These are phyloP conservation scores for Citrus mangshanensis DNA, from an alignment of 345 rosid species.

Conservation along the genomic window DNA sequence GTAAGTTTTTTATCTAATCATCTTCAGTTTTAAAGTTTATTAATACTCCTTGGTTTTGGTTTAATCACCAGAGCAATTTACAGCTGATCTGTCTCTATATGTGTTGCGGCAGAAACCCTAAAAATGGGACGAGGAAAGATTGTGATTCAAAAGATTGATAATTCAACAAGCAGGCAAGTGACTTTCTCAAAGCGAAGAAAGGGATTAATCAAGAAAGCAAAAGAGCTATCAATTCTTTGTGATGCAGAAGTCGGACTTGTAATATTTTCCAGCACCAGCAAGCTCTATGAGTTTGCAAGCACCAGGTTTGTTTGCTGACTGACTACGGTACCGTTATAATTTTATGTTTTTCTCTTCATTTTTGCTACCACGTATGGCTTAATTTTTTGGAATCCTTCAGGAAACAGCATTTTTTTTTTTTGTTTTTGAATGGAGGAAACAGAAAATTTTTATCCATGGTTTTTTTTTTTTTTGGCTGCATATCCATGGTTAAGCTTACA, in stretches of 20 bases:
- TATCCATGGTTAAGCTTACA: background rate
- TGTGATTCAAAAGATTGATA: slow-evolving; percentile 42
- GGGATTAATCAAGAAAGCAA: slow-evolving; percentile 46
- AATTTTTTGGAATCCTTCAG: background rate
- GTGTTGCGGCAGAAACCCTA: slow-evolving; percentile 34
- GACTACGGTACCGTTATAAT: background rate
- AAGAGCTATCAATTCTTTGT: slow-evolving; percentile 43
- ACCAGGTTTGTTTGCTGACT: slow-evolving; percentile 30
- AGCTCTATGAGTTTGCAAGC: slow-evolving; percentile 42
- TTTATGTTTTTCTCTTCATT: background rate
- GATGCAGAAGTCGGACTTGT: slow-evolving; percentile 46
- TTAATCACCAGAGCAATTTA: background rate
- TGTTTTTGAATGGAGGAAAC: too few species aligned
- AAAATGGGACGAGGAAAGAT: slow-evolving; percentile 54
- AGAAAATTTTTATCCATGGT: too few species aligned
- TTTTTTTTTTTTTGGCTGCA: background rate
- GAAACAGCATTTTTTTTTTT: background rate
- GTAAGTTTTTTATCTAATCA: slow-evolving; percentile 24
- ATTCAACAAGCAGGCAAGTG: slow-evolving; percentile 44
- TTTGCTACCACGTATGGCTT: background rate
- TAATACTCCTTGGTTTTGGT: background rate
- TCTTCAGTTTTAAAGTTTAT: slow-evolving; percentile 1
- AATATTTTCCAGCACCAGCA: slow-evolving; percentile 40
- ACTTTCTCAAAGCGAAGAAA: slow-evolving; percentile 50
- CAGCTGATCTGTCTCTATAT: background rate